phyloP scores from a whole-genome alignment of 2,329 filamentous ascomycete genomes.

The Phialocephala subalpina region DNA sequence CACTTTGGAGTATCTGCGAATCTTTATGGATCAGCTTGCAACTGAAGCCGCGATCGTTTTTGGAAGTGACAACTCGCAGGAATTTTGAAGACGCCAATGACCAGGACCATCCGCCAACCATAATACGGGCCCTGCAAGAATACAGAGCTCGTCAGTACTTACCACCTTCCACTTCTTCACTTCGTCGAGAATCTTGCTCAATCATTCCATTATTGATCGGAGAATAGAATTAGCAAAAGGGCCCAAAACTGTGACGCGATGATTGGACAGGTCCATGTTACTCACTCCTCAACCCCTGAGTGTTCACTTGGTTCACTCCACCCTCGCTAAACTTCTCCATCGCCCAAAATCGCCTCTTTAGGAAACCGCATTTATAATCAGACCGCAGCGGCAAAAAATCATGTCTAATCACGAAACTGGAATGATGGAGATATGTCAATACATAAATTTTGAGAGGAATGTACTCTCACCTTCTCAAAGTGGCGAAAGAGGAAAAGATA shows the following conservation, averaged over 20 bases:
- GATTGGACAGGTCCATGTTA: background rate
- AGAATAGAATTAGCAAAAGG: background rate
- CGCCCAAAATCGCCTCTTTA: slow-evolving; percentile 4
- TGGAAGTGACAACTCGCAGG: too few species aligned
- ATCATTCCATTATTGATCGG: background rate
- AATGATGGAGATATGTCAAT: background rate
- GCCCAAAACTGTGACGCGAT: too few species aligned
- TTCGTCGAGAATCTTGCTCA: too few species aligned
- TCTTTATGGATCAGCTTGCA: too few species aligned
- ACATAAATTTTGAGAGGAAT: slow-evolving; percentile 1
- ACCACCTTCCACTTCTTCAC: too few species aligned
- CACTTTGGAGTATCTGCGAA: too few species aligned
- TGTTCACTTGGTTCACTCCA: background rate
- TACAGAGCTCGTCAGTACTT: too few species aligned
- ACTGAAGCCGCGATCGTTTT: too few species aligned
- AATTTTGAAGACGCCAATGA: too few species aligned
- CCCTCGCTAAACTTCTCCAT: slow-evolving; percentile 1
- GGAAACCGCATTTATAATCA: slow-evolving; percentile 19
- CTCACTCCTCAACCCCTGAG: background rate
- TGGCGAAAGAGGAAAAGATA: background rate
- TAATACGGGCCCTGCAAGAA: too few species aligned
- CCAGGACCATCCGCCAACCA: too few species aligned
- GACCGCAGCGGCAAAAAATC: background rate
- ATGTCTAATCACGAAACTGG: background rate
- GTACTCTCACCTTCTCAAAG: background rate